phyloP scores from a whole-genome alignment of 2,329 filamentous ascomycete genomes.

The Metarhizium sp. region DNA sequence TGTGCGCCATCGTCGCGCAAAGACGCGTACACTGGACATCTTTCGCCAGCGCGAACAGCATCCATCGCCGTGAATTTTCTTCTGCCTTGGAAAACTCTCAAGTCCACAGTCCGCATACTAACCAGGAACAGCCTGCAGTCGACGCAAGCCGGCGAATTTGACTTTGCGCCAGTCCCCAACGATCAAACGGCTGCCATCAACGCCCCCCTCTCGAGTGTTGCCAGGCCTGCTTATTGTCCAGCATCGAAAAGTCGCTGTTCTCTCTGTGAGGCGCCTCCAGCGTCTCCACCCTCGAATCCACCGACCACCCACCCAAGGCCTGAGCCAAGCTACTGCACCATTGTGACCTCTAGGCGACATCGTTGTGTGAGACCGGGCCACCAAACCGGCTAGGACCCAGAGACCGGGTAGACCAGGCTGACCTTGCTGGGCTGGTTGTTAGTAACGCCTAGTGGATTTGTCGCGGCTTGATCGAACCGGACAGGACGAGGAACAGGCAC shows the following conservation, averaged over 20 bases:
- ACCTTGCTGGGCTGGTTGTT: not conserved
- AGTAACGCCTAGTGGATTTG: not conserved
- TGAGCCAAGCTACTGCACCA: not conserved
- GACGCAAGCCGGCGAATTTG: not conserved
- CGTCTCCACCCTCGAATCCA: constrained; percentile 2
- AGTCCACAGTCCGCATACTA: not conserved
- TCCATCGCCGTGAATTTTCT: too few species aligned
- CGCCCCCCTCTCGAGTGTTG: not conserved
- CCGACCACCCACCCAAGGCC: not conserved
- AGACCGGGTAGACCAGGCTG: not conserved
- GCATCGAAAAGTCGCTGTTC: not conserved
- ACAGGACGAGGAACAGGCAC: not conserved
- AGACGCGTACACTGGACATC: too few species aligned
- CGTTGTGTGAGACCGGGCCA: not conserved
- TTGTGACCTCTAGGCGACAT: not conserved
- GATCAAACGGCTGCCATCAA: not conserved
- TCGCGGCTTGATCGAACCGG: not conserved
- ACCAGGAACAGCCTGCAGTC: not conserved
- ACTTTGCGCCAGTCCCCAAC: not conserved
- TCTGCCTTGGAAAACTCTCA: not conserved
- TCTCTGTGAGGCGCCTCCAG: not conserved
- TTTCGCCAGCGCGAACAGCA: too few species aligned
- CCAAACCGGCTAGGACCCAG: not conserved
- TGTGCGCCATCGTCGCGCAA: too few species aligned
- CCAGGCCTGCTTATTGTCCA: not conserved